phyloP scores from a whole-genome alignment of 345 rosid species.

The Melaleuca alternifolia region DNA sequence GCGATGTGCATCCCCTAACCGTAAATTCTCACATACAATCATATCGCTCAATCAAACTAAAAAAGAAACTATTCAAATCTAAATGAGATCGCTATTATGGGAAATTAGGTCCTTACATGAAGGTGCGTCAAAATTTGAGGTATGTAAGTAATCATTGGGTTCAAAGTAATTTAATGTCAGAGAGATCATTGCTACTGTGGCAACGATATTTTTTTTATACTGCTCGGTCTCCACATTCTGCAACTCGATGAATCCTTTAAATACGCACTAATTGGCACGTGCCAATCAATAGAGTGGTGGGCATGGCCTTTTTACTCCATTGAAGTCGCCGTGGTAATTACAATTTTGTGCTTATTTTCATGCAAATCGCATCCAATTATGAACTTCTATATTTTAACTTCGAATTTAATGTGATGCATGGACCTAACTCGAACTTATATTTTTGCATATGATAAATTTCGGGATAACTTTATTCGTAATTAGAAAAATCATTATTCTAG shows the following conservation, averaged over 20 bases:
- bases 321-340: too few species aligned
- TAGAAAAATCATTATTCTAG: not conserved
- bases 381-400: too few species aligned
- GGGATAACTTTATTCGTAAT: not conserved
- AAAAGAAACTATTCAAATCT: not conserved
- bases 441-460: not conserved
- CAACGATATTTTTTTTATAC: too few species aligned
- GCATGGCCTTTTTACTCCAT: too few species aligned
- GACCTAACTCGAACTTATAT: not conserved
- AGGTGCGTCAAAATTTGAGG: not conserved
- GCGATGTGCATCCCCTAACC: not conserved
- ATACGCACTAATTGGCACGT: not conserved
- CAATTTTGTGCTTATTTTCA: too few species aligned
- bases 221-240: too few species aligned
- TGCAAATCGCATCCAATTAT: too few species aligned
- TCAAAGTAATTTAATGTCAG: not conserved
- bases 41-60: not conserved
- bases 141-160: too few species aligned
- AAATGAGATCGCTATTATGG: not conserved
- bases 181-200: not conserved
- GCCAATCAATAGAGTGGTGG: too few species aligned
- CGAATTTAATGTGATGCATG: too few species aligned
- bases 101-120: too few species aligned
- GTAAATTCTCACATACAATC: fast-evolving
- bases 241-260: not conserved